Conservation (phyloP, 2,329 filamentous ascomycete species). For the Xylaria sp. region DNA sequence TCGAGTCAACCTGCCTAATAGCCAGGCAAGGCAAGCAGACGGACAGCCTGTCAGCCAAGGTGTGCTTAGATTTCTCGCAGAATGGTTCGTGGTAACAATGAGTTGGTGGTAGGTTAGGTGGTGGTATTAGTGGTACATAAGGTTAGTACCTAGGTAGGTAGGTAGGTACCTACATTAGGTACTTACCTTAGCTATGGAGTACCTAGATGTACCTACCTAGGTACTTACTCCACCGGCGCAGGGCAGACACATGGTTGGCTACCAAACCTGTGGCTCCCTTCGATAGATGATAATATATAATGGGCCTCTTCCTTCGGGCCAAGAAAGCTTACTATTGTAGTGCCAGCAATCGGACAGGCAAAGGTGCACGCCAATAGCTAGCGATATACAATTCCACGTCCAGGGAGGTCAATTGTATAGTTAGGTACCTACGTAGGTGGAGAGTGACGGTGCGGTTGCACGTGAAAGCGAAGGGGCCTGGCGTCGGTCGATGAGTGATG, state of each 20-base stretch:
- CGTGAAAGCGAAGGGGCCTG: background rate
- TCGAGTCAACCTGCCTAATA: slow-evolving; percentile 23
- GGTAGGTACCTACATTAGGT: background rate
- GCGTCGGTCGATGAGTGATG: slow-evolving; percentile 12
- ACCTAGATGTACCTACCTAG: too few relatives aligned
- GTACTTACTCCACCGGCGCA: slow-evolving; percentile 38
- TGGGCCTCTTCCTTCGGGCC: slow-evolving; percentile 5
- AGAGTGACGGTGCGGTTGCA: background rate
- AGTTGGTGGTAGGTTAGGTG: slow-evolving; percentile 12
- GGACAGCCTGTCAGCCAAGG: slow-evolving; percentile 11
- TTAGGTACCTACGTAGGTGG: background rate
- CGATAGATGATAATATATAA: too few relatives aligned
- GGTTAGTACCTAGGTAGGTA: too few relatives aligned
- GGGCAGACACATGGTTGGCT: slow-evolving; percentile 30
- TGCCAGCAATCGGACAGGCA: background rate
- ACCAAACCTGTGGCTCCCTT: slow-evolving; percentile 32
- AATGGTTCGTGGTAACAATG: slow-evolving; percentile 10
- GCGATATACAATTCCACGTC: background rate
- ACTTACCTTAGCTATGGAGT: background rate
- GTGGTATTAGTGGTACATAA: background rate
- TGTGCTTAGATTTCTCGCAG: slow-evolving; percentile 12
- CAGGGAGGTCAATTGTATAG: background rate
- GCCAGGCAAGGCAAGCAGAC: slow-evolving; percentile 1
- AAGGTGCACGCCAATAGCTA: background rate
- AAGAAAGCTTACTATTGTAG: slow-evolving; percentile 2